Evolutionary conservation across 2,329 filamentous ascomycete genomes (phyloP), one percentile per base, ranked within the genome.

Genomic region (Beauveria pseudobassiana): DNA sequence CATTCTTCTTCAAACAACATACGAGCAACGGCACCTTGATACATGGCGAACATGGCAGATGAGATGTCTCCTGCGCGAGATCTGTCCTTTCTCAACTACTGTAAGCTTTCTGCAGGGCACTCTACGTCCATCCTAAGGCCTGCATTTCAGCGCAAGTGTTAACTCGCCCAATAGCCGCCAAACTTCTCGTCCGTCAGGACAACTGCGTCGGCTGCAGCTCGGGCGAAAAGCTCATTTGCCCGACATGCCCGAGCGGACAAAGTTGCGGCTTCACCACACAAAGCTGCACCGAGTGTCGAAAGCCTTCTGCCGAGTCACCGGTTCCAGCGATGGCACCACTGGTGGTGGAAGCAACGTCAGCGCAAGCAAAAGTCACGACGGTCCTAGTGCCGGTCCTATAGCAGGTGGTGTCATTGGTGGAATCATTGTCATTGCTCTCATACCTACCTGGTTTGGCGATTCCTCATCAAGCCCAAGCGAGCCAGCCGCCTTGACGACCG

Each of bases 391-490:
- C 1, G 93, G 93, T 48, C 90, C 91, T 40, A 97, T 99, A 66
- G 93, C 89, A 2, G 95, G 95, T 66, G 93, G 93, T 66, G 92
- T 97, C 10, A 78, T 98, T 49, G 95, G 92, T 65, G 95, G 92
- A 66, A 74, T 98, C 16, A 81, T 82, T n/a, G 81, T 87, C 51
- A 81, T 98, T 58, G 88, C 83, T n/a, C 75, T 91, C 43, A 90
- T 59, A 88, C 88, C 3, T 96, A 92, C 68, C 75, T 96, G 46
- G 81, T 97, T 40, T 98, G 91, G 89, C 88, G 87, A 73, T 96
- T 91, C 77, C 91, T 87, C 72, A 87, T 96, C 71, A 93, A 92
- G 78, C 87, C 85, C 65, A 88, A 88, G 78, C 84, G 92, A 70
- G 82, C 86, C 86, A 68, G 71, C 78, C 46, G 74, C 74, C 18